phyloP scores from a whole-genome alignment of 805 yeast genomes.

The Schizosaccharomyces octosporus region DNA sequence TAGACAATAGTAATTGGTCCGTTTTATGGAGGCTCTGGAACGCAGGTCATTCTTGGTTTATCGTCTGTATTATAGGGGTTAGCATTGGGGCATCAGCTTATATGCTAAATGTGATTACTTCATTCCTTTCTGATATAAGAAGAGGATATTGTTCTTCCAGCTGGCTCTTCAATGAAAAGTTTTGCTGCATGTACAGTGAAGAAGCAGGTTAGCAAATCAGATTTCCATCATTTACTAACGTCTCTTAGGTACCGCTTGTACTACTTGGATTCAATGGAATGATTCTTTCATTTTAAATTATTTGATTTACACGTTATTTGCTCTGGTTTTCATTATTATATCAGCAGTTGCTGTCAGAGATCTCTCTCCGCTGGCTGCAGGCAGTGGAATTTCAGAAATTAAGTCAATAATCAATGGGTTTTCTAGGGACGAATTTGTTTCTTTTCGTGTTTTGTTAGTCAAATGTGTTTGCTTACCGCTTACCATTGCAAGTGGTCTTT shows the following conservation, averaged over 20 bases:
- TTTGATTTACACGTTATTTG: constrained; percentile 29
- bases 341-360: constrained; percentile 46
- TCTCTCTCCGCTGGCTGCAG: constrained; percentile 80
- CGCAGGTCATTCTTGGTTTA: constrained; percentile 35
- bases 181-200: constrained; percentile 53
- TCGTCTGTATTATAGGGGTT: constrained; percentile 50
- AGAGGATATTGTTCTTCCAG: constrained; percentile 52
- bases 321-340: constrained; percentile 33
- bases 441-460: constrained; percentile 42
- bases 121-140: constrained; percentile 58
- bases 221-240: no score
- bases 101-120: constrained; percentile 53
- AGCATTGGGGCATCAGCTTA: constrained; percentile 33
- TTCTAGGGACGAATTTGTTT: constrained; percentile 49
- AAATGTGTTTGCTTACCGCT: constrained; percentile 67
- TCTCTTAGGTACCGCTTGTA: constrained; percentile 19
- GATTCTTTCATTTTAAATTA: constrained; percentile 21
- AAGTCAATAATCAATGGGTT: constrained; percentile 87
- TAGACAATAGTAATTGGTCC: not conserved
- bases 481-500: constrained; percentile 76
- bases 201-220: constrained; percentile 7
- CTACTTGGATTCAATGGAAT: constrained; percentile 50
- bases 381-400: constrained; percentile 91
- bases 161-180: constrained; percentile 44
- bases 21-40: not conserved